Percentiles rank a stretch among this genome's conserved stretches.
These are phyloP conservation scores for Immersiporthe knoxdaviesiana DNA, from an alignment of 2,329 filamentous ascomycete genomes.

Conservation along the genomic window DNA sequence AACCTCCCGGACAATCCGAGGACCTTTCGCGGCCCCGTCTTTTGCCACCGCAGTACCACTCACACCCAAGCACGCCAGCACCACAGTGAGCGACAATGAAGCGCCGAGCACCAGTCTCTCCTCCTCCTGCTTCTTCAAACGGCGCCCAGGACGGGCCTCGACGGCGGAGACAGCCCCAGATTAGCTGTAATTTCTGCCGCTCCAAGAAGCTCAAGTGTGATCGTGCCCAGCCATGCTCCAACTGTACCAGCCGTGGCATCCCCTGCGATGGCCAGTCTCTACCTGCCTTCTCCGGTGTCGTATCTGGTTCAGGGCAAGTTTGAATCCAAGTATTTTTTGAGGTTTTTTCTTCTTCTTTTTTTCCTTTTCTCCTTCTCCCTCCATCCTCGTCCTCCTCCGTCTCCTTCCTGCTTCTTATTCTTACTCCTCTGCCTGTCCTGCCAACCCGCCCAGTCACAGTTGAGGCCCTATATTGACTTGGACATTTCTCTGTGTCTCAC, in stretches of 20 bases:
- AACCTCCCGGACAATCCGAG: slow-evolving; percentile 8
- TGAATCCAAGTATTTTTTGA: background rate
- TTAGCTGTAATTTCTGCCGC: slow-evolving; percentile 40
- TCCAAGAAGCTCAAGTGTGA: slow-evolving; percentile 41
- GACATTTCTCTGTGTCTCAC: background rate
- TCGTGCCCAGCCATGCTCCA: slow-evolving; percentile 36
- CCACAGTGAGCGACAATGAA: slow-evolving; percentile 13
- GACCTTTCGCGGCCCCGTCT: background rate
- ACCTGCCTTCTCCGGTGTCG: background rate
- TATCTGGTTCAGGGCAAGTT: slow-evolving; percentile 4
- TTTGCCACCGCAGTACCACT: background rate
- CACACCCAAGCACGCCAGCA: background rate
- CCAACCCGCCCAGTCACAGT: background rate
- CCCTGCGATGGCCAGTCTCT: slow-evolving; percentile 33
- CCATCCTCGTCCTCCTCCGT: background rate
- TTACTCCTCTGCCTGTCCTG: background rate
- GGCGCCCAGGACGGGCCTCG: slow-evolving; percentile 1
- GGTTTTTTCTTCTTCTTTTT: background rate
- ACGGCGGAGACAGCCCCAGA: slow-evolving; percentile 36
- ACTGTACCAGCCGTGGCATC: slow-evolving; percentile 35
- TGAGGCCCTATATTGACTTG: background rate
- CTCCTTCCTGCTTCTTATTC: too few species aligned
- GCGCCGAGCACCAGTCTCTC: slow-evolving; percentile 14
- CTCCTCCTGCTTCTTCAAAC: background rate
- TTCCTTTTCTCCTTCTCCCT: background rate